Base-by-base conservation (phyloP, 2,329 filamentous ascomycete genomes). In the Epichloe baconii region DNA sequence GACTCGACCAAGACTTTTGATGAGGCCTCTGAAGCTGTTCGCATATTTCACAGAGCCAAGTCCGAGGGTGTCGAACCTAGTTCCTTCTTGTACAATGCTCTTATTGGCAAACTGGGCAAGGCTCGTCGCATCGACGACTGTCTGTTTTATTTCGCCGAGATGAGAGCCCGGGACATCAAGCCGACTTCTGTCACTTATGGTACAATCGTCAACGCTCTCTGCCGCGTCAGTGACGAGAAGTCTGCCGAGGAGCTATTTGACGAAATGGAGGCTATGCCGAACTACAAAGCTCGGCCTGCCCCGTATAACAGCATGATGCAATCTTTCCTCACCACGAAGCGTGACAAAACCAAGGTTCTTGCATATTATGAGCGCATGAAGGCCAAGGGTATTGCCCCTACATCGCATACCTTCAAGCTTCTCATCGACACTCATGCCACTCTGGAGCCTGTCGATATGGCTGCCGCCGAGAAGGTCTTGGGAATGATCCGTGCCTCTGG, bases 301-400 rank as follows among this genome's bases (percentile, higher is more conserved):
- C 93, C 93, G 1, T 98, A 98, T 77, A 96, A 98, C 75, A 95
- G 88, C 69, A 86, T 98, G 83, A 98, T 98, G 82, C 93, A 98
- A 66, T 97, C 95, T 73, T 98, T 97, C 79, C 76, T 97, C 59
- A 95, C 88, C 52, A 97, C 91, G 51, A 97, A 97, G 79, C 88
- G 89, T 49, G 91, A 98, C 68, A 91, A 93, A 71, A 73, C 77
- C 67, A 97, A 97, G 80, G 91, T 96, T 5, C 77, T 98, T 23
- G 78, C 83, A 35, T 98, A 97, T 76, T 97, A 95, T 65, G 85
- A 95, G 68, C 87, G 91, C 55, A 97, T 98, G 93, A 82, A 85
- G 65, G 77, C 80, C 21, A 87, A 85, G 71, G 82, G 83, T 52
- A 98, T 98, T 64, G 75, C 86, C 54, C 91, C 93, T 2, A 97